These are phyloP conservation scores for Tetrapyrgos nigripes DNA, from an alignment of 1,284 basidiomycete genomes.

Conservation along the genomic window DNA sequence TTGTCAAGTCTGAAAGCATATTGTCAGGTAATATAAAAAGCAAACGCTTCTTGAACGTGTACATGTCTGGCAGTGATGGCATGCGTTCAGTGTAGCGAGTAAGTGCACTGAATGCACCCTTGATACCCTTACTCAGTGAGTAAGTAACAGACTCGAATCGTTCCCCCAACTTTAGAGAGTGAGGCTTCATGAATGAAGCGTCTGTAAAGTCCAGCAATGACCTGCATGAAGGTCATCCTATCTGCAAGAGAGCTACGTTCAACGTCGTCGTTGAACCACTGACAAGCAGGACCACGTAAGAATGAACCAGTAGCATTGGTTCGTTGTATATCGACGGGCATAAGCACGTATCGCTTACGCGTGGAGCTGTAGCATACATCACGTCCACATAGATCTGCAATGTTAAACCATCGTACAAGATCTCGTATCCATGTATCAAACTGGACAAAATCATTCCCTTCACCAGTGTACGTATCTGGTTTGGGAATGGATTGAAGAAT, in stretches of 20 bases:
- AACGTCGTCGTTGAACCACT: slow-evolving; percentile 11
- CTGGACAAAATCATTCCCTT: background rate
- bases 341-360: background rate
- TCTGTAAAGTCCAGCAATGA: slow-evolving; percentile 11
- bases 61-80: slow-evolving; percentile 14
- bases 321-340: slow-evolving; percentile 3
- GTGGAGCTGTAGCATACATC: background rate
- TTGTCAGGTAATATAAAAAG: background rate
- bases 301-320: slow-evolving; percentile 4
- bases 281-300: background rate
- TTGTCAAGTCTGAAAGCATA: slow-evolving; percentile 2
- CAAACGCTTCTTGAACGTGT: slow-evolving; percentile 12
- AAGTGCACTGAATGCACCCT: slow-evolving; percentile 9
- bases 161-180: slow-evolving; percentile 1
- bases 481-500: slow-evolving; percentile 7
- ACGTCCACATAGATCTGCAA: slow-evolving; percentile 6
- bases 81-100: slow-evolving; percentile 6
- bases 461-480: slow-evolving; percentile 6
- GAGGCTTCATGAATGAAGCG: slow-evolving; percentile 16
- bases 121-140: background rate
- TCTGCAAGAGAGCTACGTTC: slow-evolving; percentile 6
- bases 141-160: slow-evolving; percentile 12
- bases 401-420: slow-evolving; percentile 13
- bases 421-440: slow-evolving; percentile 11
- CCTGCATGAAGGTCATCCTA: slow-evolving; percentile 12